phyloP scores from a whole-genome alignment of 441 rosid genomes.

The Corymbia calophylla region DNA sequence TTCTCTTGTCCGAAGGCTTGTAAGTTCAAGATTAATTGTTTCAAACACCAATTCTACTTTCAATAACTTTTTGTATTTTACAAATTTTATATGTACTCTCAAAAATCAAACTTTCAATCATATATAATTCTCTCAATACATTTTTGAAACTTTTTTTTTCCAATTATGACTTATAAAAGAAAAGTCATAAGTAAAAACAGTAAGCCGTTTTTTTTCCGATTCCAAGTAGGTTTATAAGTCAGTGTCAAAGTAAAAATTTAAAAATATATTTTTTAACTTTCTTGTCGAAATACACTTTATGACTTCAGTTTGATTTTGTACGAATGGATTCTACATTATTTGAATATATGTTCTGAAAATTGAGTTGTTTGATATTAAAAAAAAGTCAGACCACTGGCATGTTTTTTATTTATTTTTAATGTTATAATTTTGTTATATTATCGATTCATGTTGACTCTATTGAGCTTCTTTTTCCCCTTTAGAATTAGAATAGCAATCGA shows the following conservation, averaged over 20 bases:
- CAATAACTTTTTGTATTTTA: background rate
- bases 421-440: too few species aligned
- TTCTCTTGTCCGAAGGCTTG: background rate
- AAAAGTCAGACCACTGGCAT: background rate
- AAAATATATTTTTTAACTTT: background rate
- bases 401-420: background rate
- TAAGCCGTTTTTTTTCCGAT: background rate
- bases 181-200: too few species aligned
- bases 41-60: background rate
- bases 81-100: background rate
- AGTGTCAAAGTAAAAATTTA: background rate
- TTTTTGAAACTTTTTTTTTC: background rate
- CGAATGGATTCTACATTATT: background rate
- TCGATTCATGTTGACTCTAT: background rate
- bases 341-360: background rate
- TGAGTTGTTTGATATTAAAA: background rate
- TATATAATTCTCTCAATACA: background rate
- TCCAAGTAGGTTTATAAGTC: background rate
- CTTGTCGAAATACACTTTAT: background rate
- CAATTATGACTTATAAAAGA: background rate
- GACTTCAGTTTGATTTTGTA: background rate
- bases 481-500: background rate
- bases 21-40: background rate
- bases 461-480: background rate
- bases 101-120: background rate